Conservation (phyloP, 2,329 filamentous ascomycete species). For the Beauveria pseudobassiana region DNA sequence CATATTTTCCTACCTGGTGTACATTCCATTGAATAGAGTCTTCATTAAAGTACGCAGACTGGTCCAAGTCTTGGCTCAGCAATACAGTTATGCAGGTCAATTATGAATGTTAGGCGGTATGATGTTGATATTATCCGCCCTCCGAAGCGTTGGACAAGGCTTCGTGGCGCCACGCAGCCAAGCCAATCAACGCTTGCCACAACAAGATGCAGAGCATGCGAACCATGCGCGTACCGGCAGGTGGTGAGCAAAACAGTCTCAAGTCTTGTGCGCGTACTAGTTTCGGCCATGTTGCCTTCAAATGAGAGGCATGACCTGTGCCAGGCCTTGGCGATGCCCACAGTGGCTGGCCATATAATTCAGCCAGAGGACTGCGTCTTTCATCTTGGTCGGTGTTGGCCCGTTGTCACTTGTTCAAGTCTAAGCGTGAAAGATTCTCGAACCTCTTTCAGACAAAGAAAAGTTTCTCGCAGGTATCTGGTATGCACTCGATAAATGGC, state of each 20-base stretch:
- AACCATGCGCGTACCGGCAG: neutral
- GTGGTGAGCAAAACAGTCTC: neutral
- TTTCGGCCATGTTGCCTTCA: neutral
- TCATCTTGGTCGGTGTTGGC: too few relatives aligned
- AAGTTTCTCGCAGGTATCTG: neutral
- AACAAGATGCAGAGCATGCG: neutral
- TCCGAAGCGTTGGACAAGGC: neutral
- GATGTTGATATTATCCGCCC: neutral
- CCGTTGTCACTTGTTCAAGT: too few relatives aligned
- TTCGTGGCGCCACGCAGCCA: neutral
- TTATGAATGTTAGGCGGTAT: neutral
- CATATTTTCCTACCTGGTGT: too few relatives aligned
- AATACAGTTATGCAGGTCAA: neutral
- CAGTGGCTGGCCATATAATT: too few relatives aligned
- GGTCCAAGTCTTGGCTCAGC: neutral
- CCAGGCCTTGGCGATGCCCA: too few relatives aligned
- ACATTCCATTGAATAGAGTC: neutral
- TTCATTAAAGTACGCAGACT: neutral
- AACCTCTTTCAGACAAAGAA: too few relatives aligned
- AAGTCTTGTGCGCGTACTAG: neutral
- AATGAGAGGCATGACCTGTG: neutral
- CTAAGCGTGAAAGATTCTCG: too few relatives aligned
- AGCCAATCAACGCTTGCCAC: neutral
- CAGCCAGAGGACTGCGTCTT: too few relatives aligned
- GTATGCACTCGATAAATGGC: neutral